phyloP scores from a whole-genome alignment of 352 stramenopile species.

The Elongisporangium anandrum region DNA sequence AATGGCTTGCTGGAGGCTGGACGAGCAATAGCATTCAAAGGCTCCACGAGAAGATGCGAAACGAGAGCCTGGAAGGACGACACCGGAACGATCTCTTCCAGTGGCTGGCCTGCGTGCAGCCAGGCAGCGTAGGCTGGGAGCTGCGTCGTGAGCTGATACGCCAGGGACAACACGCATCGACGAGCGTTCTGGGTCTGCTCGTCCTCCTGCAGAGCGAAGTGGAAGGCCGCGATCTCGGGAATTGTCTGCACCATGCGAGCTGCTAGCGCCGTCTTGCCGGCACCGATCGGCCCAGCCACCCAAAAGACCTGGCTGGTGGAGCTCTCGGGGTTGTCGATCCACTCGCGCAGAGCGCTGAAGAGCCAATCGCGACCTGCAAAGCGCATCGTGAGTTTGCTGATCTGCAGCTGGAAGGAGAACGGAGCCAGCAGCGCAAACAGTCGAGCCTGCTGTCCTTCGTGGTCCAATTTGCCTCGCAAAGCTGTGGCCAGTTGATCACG shows the following conservation, averaged over 20 bases:
- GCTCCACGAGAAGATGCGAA: constrained; percentile 44
- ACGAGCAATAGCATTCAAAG: constrained; percentile 60
- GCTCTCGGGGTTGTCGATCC: constrained; percentile 27
- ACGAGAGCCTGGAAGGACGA: constrained; percentile 55
- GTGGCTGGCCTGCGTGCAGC: constrained; percentile 57
- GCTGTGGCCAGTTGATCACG: constrained; percentile 51
- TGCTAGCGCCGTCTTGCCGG: constrained; percentile 59
- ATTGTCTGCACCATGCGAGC: constrained; percentile 62
- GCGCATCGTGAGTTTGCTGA: constrained; percentile 60
- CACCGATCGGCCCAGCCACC: constrained; percentile 65
- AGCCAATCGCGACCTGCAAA: constrained; percentile 66
- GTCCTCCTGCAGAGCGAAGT: constrained; percentile 68
- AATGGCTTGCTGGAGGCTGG: constrained; percentile 44
- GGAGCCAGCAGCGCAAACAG: constrained; percentile 63
- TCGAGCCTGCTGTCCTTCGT: constrained; percentile 66
- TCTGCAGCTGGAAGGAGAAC: constrained; percentile 70
- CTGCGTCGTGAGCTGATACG: constrained; percentile 75
- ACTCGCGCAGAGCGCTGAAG: constrained; percentile 38
- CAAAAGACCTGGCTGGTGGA: constrained; percentile 50
- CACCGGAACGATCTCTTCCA: constrained; percentile 75
- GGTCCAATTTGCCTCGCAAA: constrained; percentile 56
- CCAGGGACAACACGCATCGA: constrained; percentile 61
- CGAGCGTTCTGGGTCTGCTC: constrained; percentile 68
- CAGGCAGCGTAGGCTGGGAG: constrained; percentile 61
- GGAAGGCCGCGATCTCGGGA: constrained; percentile 69